Conservation (phyloP, 352 stramenopile genomes). For the Salisapilia sapeloensis region DNA sequence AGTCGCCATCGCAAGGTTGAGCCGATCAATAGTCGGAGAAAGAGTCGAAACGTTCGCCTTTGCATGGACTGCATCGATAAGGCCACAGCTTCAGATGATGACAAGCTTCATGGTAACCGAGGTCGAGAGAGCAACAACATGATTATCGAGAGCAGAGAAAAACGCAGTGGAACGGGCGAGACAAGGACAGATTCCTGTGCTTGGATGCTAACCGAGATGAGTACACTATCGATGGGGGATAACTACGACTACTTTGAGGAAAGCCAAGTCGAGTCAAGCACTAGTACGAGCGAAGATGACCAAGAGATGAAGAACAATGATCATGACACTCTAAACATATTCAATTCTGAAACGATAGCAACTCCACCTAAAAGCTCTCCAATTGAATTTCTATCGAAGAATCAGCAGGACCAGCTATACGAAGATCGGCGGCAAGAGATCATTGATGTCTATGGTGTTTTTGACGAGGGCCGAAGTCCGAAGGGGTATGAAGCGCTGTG, state of each 20-base stretch:
- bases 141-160: constrained; percentile 10
- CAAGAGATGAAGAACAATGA: too few relatives aligned
- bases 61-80: constrained; percentile 74
- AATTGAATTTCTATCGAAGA: constrained; percentile 26
- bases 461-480: constrained; percentile 18
- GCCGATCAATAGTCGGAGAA: constrained; percentile 4
- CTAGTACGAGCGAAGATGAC: too few relatives aligned
- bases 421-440: constrained; percentile 19
- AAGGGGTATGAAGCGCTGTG: constrained; percentile 65
- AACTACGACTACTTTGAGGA: too few relatives aligned
- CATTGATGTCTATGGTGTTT: constrained; percentile 19
- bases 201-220: too few relatives aligned
- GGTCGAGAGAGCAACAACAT: constrained; percentile 13
- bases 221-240: too few relatives aligned
- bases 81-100: constrained; percentile 12
- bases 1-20: constrained; percentile 39
- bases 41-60: constrained; percentile 28
- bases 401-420: constrained; percentile 29
- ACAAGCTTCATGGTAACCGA: constrained; percentile 9
- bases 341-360: too few relatives aligned
- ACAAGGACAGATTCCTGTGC: too few relatives aligned
- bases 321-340: too few relatives aligned
- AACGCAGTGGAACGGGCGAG: neutral
- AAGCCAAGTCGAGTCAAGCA: too few relatives aligned
- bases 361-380: too few relatives aligned